Evolutionary conservation across 192 early-diverging fungal genomes (phyloP), one percentile per base, ranked within the genome.

Genomic region (Rhizoclosmatium globosum): DNA sequence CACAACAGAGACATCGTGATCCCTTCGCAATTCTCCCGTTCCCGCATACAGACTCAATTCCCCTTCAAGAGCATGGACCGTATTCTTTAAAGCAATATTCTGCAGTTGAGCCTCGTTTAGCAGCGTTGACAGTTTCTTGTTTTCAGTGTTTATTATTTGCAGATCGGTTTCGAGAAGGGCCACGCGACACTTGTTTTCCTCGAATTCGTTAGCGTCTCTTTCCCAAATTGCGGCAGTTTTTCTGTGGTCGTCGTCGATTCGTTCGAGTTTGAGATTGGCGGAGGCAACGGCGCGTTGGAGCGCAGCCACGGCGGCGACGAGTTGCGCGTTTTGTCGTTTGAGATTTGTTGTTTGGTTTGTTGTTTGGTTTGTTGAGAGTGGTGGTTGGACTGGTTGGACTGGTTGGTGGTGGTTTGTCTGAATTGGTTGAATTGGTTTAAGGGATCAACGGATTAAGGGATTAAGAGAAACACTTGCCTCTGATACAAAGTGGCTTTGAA

Each of bases 171-270:
- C 50, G 13, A 76, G 57, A 4, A 76, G 74, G 1, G 9, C 23
- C 31, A 66, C 46, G 17, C 74, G 61, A 11, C 15, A 19, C 47
- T 42, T 71, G 68, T 69, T 79, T 4, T 79, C 77, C 44, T 79
- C 77, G 44, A 59, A 79, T 45, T 79, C 77, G 15, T 48, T 53
- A 64, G 50, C 71, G 21, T 79, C 77, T 9, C 47, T 9, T 21
- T 79, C 68, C 74, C 74, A 76, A 21, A 6, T n/a, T 3, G 13
- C 48, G n/a, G 53, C 9, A 3, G 17, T 44, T 48, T 56, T 19
- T 46, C 53, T 45, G 19, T 53, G 50, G 39, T 45, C n/a, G 4
- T 23, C 69, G 50, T 53, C 48, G 15, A n/a, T 23, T 4, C 9
- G 15, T 15, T 17, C 47, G 21, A 71, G 50, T 41, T 21, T 45